phyloP scores from a whole-genome alignment of 257 asterid genomes.

The Solanum pimpinellifolium region DNA sequence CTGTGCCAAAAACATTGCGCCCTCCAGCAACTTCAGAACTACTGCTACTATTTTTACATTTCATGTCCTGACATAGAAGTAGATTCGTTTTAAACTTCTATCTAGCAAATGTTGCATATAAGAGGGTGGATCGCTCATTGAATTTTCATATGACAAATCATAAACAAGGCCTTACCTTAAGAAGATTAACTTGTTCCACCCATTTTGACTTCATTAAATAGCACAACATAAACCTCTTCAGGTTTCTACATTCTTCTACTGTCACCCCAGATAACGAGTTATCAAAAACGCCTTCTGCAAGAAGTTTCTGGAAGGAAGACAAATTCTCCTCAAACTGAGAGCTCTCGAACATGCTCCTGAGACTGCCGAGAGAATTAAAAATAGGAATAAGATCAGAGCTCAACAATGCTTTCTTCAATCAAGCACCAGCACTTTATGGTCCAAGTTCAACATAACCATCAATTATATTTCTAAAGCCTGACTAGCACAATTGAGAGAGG shows the following conservation, averaged over 20 bases:
- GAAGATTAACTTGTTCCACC: constrained; percentile 40
- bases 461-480: background rate
- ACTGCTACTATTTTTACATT: constrained; percentile 21
- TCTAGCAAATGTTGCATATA: background rate
- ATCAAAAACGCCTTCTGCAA: constrained; percentile 59
- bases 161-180: constrained; percentile 36
- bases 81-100: background rate
- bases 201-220: constrained; percentile 48
- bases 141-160: background rate
- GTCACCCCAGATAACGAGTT: constrained; percentile 36
- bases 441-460: background rate
- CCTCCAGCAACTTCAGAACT: constrained; percentile 29
- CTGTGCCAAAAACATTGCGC: constrained; percentile 10
- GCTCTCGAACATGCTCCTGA: constrained; percentile 56
- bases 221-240: constrained; percentile 48
- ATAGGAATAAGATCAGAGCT: background rate
- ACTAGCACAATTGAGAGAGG: background rate
- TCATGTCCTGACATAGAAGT: constrained; percentile 30
- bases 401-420: background rate
- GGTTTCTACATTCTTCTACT: constrained; percentile 37
- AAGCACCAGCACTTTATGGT: background rate
- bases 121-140: background rate
- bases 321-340: constrained; percentile 49
- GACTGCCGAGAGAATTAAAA: constrained; percentile 20
- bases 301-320: constrained; percentile 61